Evolutionary conservation across 768 basidiomycete genomes (phyloP).

Genomic region (Tulasnella calospora): DNA sequence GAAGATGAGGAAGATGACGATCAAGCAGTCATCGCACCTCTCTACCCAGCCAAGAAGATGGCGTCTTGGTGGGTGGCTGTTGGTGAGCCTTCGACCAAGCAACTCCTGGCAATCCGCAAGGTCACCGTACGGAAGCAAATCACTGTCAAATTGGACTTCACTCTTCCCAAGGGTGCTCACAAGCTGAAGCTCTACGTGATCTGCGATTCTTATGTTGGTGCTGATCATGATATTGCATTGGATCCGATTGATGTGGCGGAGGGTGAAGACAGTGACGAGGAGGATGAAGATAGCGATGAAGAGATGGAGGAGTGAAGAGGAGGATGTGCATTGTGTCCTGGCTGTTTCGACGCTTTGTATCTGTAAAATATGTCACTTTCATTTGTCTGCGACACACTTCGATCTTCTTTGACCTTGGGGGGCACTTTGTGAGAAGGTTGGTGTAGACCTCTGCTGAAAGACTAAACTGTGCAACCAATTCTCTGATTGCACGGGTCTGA

Average conservation of each 20-base stretch:
- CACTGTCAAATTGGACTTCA: constrained; percentile 84
- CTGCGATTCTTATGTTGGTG: constrained; percentile 86
- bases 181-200: constrained; percentile 83
- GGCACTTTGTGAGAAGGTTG: neutral
- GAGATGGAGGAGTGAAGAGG: constrained; percentile 23
- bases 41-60: constrained; percentile 85
- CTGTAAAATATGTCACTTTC: neutral
- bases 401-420: neutral
- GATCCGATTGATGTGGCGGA: constrained; percentile 83
- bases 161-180: constrained; percentile 77
- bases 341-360: neutral
- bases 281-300: constrained; percentile 50
- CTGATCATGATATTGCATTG: constrained; percentile 85
- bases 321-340: neutral
- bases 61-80: constrained; percentile 98
- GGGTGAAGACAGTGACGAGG: constrained; percentile 81
- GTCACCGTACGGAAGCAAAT: constrained; percentile 73
- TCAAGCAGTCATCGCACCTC: constrained; percentile 86
- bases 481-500: too few relatives aligned
- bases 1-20: constrained; percentile 66
- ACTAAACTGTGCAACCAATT: too few relatives aligned
- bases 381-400: neutral
- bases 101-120: constrained; percentile 80
- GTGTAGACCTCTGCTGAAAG: too few relatives aligned
- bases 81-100: constrained; percentile 73